Base-by-base conservation (phyloP, 2,329 filamentous ascomycete species). In the Penicillium concentricum region DNA sequence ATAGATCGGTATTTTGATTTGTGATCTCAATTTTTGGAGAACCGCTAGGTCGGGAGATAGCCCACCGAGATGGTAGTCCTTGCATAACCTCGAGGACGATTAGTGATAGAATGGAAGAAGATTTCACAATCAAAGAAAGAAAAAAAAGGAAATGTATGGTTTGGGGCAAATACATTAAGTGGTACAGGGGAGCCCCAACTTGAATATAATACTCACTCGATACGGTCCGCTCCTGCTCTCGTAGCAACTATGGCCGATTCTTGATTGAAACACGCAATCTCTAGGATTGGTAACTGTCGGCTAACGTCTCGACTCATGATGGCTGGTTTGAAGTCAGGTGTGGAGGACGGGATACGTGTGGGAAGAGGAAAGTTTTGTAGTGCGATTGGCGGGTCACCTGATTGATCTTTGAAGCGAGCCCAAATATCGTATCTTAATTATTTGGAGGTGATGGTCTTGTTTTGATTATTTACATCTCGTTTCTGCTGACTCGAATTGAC, bases 231-330 rank as follows among this genome's bases (percentile, higher is more conserved):
- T 10, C 80, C 79, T 26, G 71, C 65, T 3, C 60, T 38, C 7
- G 69, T 69, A 10, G 82, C 81, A 16, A 70, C 55, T 4, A 79
- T 54, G 2, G 78, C 80, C 0, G 79, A 82, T n/a, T 62, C 49
- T 9, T 57, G 28, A 44, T 71, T 78, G 70, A 83, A 83, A 59
- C 76, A 79, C 12, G 79, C 80, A 43, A 83, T 77, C 68, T 83
- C 81, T 13, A 68, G 37, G 3, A 66, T 39, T 4, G 55, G 46
- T 6, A 22, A 2, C 13, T 30, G 18, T 1, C 5, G 3, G 16
- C 43, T 9, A 10, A 5, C 8, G 9, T 4, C 1, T 16, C 10
- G 34, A 30, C 13, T n/a, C 39, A 54, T 54, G 22, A 24, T n/a
- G n/a, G n/a, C n/a, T 30, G 10, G n/a, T 32, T 6, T 32, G 43